Percentiles rank a stretch among this genome's conserved stretches.
These are phyloP conservation scores for Pugionium dolabratum DNA, from an alignment of 345 rosid genomes.

Conservation along the genomic window DNA sequence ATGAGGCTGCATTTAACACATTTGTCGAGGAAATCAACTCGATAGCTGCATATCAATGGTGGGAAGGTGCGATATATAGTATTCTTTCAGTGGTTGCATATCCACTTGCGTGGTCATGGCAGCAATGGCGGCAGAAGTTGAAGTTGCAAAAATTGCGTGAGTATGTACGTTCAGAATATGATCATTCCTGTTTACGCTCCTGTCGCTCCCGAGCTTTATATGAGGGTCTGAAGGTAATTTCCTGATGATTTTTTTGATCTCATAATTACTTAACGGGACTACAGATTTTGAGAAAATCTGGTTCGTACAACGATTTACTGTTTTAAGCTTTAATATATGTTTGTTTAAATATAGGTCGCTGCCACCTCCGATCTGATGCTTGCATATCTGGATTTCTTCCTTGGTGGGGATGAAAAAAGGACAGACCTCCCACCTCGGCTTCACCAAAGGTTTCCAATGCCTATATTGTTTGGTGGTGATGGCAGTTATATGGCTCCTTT, in stretches of 20 bases:
- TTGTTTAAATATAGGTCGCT: slow-evolving; percentile 63
- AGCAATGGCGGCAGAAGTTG: slow-evolving; percentile 87
- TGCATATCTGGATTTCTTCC: slow-evolving; percentile 94
- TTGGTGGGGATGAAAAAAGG: slow-evolving; percentile 98
- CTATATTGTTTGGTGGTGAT: slow-evolving; percentile 91
- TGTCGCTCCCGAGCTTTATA: slow-evolving; percentile 99
- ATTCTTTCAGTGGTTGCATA: slow-evolving; percentile 77
- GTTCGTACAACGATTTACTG: slow-evolving; percentile 9
- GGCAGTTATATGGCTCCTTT: slow-evolving; percentile 98
- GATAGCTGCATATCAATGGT: slow-evolving; percentile 96
- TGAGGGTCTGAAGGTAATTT: slow-evolving; percentile 94
- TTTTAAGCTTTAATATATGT: slow-evolving; percentile 3
- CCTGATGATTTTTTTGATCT: slow-evolving; percentile 23
- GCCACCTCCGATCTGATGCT: slow-evolving; percentile 95
- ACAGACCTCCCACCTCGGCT: slow-evolving; percentile 84
- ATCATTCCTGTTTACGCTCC: slow-evolving; percentile 95
- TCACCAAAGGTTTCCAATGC: slow-evolving; percentile 74
- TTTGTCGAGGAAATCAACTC: slow-evolving; percentile 98
- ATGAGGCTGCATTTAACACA: slow-evolving; percentile 89
- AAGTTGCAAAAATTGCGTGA: slow-evolving; percentile 88
- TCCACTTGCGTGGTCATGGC: slow-evolving; percentile 99
- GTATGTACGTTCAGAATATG: slow-evolving; percentile 98
- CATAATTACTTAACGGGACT: slow-evolving; percentile 20
- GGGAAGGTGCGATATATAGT: slow-evolving; percentile 95
- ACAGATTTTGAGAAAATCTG: slow-evolving; percentile 18